Conservation (phyloP, 208 protist genomes). For the Polymyxa betae region DNA sequence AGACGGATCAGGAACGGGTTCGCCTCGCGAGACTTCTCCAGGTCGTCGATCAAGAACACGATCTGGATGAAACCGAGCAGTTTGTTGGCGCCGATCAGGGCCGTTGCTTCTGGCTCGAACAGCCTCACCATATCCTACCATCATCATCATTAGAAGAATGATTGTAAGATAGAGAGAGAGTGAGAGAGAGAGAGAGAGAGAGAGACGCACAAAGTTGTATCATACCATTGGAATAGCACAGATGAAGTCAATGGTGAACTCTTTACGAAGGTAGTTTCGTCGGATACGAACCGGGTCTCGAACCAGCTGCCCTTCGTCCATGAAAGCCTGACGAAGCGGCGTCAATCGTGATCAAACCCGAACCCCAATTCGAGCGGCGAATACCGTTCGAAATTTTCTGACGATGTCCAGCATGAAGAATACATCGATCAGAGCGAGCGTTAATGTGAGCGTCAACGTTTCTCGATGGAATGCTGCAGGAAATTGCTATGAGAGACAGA, state of each 20-base stretch:
- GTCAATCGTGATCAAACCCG: not conserved
- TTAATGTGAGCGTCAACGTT: not conserved
- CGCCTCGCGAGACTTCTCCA: constrained; percentile 16
- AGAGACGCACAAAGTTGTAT: too few species aligned
- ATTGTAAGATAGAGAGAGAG: too few species aligned
- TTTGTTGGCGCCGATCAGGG: constrained; percentile 1
- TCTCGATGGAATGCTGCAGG: not conserved
- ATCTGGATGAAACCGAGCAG: constrained; percentile 3
- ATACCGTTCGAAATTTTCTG: constrained; percentile 41
- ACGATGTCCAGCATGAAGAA: constrained; percentile 49
- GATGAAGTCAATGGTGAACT: constrained; percentile 39
- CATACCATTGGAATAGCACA: not conserved
- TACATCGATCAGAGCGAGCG: not conserved
- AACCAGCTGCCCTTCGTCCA: constrained; percentile 40
- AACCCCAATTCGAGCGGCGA: not conserved
- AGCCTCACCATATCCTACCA: constrained; percentile 29
- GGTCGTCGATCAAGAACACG: constrained; percentile 13
- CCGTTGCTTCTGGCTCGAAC: not conserved
- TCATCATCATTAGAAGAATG: not conserved
- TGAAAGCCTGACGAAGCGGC: not conserved
- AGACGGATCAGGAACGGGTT: not conserved
- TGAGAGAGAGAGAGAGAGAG: too few species aligned
- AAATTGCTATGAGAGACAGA: not conserved
- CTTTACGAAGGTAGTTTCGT: not conserved
- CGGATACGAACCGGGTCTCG: constrained; percentile 42